Conservation (phyloP, 2,329 filamentous ascomycete species). For the Microascus cirrosus region DNA sequence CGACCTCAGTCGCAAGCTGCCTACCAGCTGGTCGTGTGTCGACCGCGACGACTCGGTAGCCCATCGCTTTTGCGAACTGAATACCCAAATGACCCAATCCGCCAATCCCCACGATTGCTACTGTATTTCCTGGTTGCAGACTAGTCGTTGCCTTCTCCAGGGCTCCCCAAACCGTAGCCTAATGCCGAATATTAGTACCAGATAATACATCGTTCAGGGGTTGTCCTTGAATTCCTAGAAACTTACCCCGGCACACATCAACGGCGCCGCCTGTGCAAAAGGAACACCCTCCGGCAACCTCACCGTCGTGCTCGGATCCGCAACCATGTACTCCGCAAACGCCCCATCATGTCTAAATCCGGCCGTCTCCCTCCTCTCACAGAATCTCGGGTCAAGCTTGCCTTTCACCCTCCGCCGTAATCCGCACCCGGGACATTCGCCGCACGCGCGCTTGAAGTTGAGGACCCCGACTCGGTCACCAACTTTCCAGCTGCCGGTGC, state of each 20-base stretch:
- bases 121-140: slow-evolving; percentile 11
- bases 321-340: slow-evolving; percentile 20
- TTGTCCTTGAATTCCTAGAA: not conserved
- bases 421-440: slow-evolving; percentile 15
- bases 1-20: slow-evolving; percentile 15
- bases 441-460: slow-evolving; percentile 21
- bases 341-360: slow-evolving; percentile 22
- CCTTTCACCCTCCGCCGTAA: slow-evolving; percentile 8
- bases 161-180: slow-evolving; percentile 21
- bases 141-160: slow-evolving; percentile 16
- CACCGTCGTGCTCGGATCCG: slow-evolving; percentile 18
- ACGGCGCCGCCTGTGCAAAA: slow-evolving; percentile 21
- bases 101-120: slow-evolving; percentile 22
- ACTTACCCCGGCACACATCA: slow-evolving; percentile 22
- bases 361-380: slow-evolving; percentile 17
- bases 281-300: slow-evolving; percentile 14
- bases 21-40: slow-evolving; percentile 19
- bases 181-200: not conserved
- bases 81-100: slow-evolving; percentile 22
- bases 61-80: slow-evolving; percentile 22
- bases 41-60: slow-evolving; percentile 21
- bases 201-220: not conserved
- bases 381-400: slow-evolving; percentile 17
- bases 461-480: slow-evolving; percentile 23
- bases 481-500: slow-evolving; percentile 12